A percentile compares a stretch with the other conserved stretches of the same genome.
Evolutionary conservation across 1,284 basidiomycete species (phyloP).

Genomic region (Trametes versicolor): DNA sequence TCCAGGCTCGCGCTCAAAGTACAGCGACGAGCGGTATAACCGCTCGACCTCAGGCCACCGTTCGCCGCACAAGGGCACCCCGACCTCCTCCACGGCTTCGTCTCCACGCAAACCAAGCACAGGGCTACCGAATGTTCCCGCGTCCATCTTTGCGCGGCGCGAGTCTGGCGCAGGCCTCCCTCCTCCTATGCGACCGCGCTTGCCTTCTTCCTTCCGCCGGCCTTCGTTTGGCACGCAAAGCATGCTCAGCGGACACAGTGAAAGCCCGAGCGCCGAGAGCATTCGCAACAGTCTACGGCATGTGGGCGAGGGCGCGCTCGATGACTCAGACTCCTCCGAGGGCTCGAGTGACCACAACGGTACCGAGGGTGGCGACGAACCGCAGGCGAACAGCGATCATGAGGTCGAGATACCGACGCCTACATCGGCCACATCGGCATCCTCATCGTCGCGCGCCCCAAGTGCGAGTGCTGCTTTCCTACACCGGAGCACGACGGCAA

Average conservation of each 20-base stretch:
- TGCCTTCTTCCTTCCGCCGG: slow-evolving; percentile 37
- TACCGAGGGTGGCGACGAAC: slow-evolving; percentile 49
- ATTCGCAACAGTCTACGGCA: slow-evolving; percentile 51
- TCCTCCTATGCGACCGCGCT: slow-evolving; percentile 34
- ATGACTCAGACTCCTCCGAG: slow-evolving; percentile 75
- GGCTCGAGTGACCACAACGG: slow-evolving; percentile 45
- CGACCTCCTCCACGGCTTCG: slow-evolving; percentile 63
- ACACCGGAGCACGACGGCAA: slow-evolving; percentile 47
- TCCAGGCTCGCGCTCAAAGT: slow-evolving; percentile 33
- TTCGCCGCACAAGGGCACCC: slow-evolving; percentile 40
- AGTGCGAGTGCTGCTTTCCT: slow-evolving; percentile 39
- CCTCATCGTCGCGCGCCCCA: slow-evolving; percentile 35
- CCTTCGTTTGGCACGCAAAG: slow-evolving; percentile 41
- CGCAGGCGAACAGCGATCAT: slow-evolving; percentile 26
- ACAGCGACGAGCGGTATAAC: slow-evolving; percentile 28
- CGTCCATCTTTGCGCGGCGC: slow-evolving; percentile 40
- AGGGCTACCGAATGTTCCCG: slow-evolving; percentile 54
- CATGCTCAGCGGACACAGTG: slow-evolving; percentile 37
- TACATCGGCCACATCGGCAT: slow-evolving; percentile 11
- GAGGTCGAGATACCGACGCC: slow-evolving; percentile 11
- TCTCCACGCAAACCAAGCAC: slow-evolving; percentile 61
- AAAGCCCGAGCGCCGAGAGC: slow-evolving; percentile 33
- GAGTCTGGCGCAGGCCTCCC: slow-evolving; percentile 36
- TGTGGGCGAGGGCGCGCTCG: slow-evolving; percentile 79
- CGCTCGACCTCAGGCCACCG: slow-evolving; percentile 35